Evolutionary conservation across 768 basidiomycete genomes (phyloP).

Genomic region (Mycena belliarum): DNA sequence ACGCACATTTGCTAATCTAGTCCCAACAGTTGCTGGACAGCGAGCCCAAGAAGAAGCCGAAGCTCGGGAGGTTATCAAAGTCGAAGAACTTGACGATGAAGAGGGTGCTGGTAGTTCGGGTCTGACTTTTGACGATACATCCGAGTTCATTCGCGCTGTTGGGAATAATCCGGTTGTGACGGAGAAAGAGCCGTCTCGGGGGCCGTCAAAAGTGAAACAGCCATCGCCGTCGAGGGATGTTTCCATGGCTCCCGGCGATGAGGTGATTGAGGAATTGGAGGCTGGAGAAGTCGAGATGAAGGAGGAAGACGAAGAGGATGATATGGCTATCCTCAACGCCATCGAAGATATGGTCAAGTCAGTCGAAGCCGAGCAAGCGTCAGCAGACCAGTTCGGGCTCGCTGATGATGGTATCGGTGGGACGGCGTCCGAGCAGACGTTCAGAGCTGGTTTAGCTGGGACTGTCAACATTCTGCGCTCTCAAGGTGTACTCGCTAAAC

Average conservation of each 20-base stretch:
- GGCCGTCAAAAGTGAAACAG: conserved; percentile 27
- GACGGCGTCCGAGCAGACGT: conserved; percentile 77
- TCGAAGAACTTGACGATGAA: conserved; percentile 43
- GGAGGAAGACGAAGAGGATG: conserved; percentile 72
- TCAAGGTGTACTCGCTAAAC: conserved; percentile 81
- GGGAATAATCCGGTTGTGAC: conserved; percentile 64
- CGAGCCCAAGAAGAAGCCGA: conserved; percentile 53
- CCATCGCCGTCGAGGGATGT: conserved; percentile 47
- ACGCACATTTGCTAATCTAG: conserved; percentile 1
- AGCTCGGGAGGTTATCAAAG: conserved; percentile 41
- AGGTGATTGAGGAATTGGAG: conserved; percentile 72
- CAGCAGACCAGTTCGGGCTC: conserved; percentile 31
- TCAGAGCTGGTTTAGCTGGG: conserved; percentile 83
- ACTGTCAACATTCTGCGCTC: conserved; percentile 87
- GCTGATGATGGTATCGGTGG: conserved; percentile 46
- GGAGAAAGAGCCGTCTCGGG: conserved; percentile 39
- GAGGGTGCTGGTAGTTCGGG: conserved; percentile 45
- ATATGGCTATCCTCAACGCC: conserved; percentile 72
- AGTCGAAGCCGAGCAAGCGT: conserved; percentile 58
- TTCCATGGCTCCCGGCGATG: conserved; percentile 60
- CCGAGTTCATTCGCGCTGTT: conserved; percentile 91
- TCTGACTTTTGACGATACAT: conserved; percentile 93
- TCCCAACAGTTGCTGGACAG: conserved; percentile 60
- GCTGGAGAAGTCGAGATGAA: conserved; percentile 80
- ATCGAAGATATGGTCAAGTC: conserved; percentile 71